Conservation (phyloP, 148 eudicot genomes). For the Rhododendron ovatum region DNA sequence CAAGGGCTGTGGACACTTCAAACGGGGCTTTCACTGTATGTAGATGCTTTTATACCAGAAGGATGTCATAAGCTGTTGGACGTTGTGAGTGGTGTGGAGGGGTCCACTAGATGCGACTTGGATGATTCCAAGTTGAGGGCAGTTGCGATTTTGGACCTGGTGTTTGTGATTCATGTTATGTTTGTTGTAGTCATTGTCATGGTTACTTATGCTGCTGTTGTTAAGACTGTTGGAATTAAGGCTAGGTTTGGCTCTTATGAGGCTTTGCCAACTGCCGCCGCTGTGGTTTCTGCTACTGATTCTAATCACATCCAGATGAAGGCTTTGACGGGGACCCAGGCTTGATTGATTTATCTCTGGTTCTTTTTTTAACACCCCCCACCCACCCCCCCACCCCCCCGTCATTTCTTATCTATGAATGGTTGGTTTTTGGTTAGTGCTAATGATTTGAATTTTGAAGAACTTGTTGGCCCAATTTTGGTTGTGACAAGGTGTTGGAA, state of each 20-base stretch:
- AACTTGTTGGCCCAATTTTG: background rate
- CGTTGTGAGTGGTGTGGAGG: slow-evolving; percentile 69
- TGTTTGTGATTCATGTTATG: slow-evolving; percentile 59
- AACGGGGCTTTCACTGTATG: slow-evolving; percentile 64
- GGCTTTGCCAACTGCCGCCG: slow-evolving; percentile 43
- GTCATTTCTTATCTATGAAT: background rate
- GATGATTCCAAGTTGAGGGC: slow-evolving; percentile 78
- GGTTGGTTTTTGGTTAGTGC: background rate
- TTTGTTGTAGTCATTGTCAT: slow-evolving; percentile 54
- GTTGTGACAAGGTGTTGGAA: background rate
- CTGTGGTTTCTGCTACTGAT: slow-evolving; percentile 21
- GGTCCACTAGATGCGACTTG: slow-evolving; percentile 79
- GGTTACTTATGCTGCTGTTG: slow-evolving; percentile 40
- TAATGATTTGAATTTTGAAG: background rate
- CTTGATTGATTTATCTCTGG: slow-evolving; percentile 30
- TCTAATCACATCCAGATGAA: slow-evolving; percentile 74
- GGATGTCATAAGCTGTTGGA: slow-evolving; percentile 83
- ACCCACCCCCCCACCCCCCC: too few species aligned
- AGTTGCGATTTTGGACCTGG: slow-evolving; percentile 62
- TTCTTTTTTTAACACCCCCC: background rate
- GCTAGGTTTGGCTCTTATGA: slow-evolving; percentile 66
- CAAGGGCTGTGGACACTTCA: slow-evolving; percentile 83
- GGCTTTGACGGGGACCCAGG: slow-evolving; percentile 80
- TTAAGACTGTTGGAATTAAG: slow-evolving; percentile 40
- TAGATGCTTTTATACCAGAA: slow-evolving; percentile 79